Conservation (phyloP, 805 yeast genomes). For the Spathaspora sp. region DNA sequence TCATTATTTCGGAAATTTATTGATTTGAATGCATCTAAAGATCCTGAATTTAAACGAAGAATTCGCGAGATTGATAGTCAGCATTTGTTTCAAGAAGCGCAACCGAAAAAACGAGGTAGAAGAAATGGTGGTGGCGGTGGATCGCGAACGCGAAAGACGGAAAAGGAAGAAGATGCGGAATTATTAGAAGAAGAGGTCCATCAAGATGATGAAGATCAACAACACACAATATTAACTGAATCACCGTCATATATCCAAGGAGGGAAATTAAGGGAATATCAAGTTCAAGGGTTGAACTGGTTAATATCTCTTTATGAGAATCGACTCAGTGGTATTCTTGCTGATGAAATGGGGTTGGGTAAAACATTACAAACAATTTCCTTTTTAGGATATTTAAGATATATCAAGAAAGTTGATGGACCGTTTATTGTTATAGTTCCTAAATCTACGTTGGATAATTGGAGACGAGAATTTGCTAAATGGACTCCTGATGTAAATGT, state of each 20-base stretch:
- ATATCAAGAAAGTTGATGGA: slow-evolving; percentile 73
- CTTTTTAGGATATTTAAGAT: slow-evolving; percentile 83
- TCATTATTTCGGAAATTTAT: slow-evolving; percentile 67
- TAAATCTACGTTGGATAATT: slow-evolving; percentile 90
- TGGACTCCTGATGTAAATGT: slow-evolving; percentile 96
- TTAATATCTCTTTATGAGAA: slow-evolving; percentile 83
- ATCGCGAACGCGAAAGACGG: slow-evolving; percentile 77
- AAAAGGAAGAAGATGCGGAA: slow-evolving; percentile 94
- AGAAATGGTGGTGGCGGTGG: slow-evolving; percentile 7
- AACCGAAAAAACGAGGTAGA: slow-evolving; percentile 13
- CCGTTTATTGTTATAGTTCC: slow-evolving; percentile 93
- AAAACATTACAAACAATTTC: slow-evolving; percentile 94
- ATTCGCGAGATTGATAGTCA: slow-evolving; percentile 55
- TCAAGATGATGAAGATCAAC: slow-evolving; percentile 44
- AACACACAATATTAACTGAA: slow-evolving; percentile 72
- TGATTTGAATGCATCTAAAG: slow-evolving; percentile 59
- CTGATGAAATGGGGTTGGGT: slow-evolving; percentile 98
- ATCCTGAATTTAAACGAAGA: slow-evolving; percentile 52
- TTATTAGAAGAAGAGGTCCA: slow-evolving; percentile 76
- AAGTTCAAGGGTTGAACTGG: slow-evolving; percentile 95
- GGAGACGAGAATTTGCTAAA: slow-evolving; percentile 90
- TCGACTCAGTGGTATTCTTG: slow-evolving; percentile 85
- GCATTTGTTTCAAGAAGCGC: slow-evolving; percentile 31
- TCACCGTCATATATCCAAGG: slow-evolving; percentile 70
- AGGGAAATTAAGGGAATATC: slow-evolving; percentile 86